Evolutionary conservation across 352 stramenopile genomes (phyloP), one percentile per base, ranked within the genome.

Genomic region (Albugo candida): DNA sequence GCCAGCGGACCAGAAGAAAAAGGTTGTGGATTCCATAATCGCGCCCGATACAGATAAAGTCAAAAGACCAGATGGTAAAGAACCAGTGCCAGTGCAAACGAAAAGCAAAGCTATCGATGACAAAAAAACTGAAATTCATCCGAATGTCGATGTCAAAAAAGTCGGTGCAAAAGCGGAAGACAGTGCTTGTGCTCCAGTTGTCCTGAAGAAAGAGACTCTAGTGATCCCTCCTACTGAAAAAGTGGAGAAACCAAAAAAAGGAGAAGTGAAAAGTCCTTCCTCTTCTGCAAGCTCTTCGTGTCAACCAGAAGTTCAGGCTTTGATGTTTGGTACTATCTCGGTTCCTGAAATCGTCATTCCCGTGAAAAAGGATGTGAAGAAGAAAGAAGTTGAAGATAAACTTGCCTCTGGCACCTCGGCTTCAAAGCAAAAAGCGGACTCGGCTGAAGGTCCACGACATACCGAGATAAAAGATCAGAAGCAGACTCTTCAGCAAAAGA

Each of bases 11-110:
- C 47, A 16, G 56, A 54, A 24, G 53, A 27, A 14, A 24, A 60
- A 11, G 16, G 44, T 5, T 21, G 17, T 13, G 49, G 38, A 8
- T 38, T 31, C 16, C 1, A 24, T 13, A 11, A 47, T 46, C 13
- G 34, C 39, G 6, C 14, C 36, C 39, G 40, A 49, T 45, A 44
- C 48, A 13, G 56, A 63, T 13, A 16, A 37, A 4, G 58, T 64
- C 41, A 54, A 64, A 36, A 65, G 55, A 38, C 53, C 42, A 58
- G 19, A 51, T 2, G 12, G 17, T 11, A 56, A 59, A 36, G 41
- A 47, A n/a, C 41, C 24, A 2, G 19, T 52, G 12, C 59, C 51
- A 17, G 58, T 51, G 13, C 45, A 46, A 40, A 41, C 54, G 5
- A 58, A 52, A 35, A 61, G 60, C 39, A 58, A 60, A 34, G 5